Base-by-base conservation (phyloP, 768 basidiomycete genomes). In the Strobilomyces dryophilus region DNA sequence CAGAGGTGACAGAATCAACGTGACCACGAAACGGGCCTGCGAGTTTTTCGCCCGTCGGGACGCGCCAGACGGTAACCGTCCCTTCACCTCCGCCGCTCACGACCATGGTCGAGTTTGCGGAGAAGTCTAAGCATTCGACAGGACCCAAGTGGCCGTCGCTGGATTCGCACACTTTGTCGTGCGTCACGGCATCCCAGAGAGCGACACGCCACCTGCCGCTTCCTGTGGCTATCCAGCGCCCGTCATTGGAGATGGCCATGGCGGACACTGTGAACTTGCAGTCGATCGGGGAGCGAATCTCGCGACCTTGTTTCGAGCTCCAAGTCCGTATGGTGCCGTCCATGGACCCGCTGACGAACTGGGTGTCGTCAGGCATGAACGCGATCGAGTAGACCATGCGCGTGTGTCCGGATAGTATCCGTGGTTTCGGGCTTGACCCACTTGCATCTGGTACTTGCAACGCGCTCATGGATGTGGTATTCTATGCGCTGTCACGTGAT, bases 191-290 rank as follows among this genome's bases (percentile, higher is more conserved):
- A 17, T 50, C 36, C 56, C 56, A 57, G 12, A 58, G 18, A 10
- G 15, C 27, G 15, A 55, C 26, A 2, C 27, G 37, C 36, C 27
- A 17, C 4, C 24, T 40, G 8, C 2, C 71, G 65, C 37, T 36
- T 12, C n/a, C 17, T 4, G 47, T 56, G 37, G 54, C 51, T 18
- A 56, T 49, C 52, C 47, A 53, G n/a, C 32, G 55, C 26, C 55
- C 55, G 20, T 56, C 55, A 15, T 21, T 37, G 17, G 55, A 56
- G 20, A 53, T 31, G 35, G 31, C 37, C n/a, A 53, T 35, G 20
- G n/a, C 17, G 5, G 21, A 35, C 6, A 54, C 9, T 1, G 5
- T 17, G 18, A 27, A 40, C 20, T 20, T 7, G 7, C 20, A 46
- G 20, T 31, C 26, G 32, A 56, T 45, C 14, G 40, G 34, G 8